Evolutionary conservation across 2,329 filamentous ascomycete genomes (phyloP), one percentile per base, ranked within the genome.

Genomic region (Epichloe sibirici): DNA sequence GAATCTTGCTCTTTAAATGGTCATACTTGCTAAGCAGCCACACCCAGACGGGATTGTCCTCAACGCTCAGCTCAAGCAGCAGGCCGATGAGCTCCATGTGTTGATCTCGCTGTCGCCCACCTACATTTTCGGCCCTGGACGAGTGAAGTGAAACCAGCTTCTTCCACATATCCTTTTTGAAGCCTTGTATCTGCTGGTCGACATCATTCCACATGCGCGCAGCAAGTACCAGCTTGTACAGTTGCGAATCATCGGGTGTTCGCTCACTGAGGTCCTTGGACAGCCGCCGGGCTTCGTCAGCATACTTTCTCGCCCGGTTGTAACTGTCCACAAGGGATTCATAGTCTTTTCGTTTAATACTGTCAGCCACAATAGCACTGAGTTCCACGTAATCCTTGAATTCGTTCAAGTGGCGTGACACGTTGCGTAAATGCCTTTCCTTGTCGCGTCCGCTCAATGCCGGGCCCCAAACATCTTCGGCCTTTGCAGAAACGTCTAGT

Each of bases 381-480:
- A 93, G 77, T 62, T 94, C 89, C 58, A 96, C 86, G 48, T 93
- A 82, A 37, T 86, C 85, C 55, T 83, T 85, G 65, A 93, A 87
- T 56, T 82, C 82, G 56, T 93, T 86, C 47, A 98, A 76, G 13
- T 85, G 83, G 8, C 78, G 77, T 23, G 90, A 76, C 8, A 96
- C 81, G 0, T 81, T 77, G 66, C 90, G 94, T 52, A 98, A 74
- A 56, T 85, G 85, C 63, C 90, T 87, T 63, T 97, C 93, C 63
- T 91, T 90, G 61, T 97, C 90, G 31, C 88, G 82, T 3, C 93
- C 93, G 48, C 90, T 89, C 39, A 98, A 70, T 1, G 93, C 91
- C 2, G 93, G 93, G 0, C 93, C 93, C 90, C 94, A 98, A 8
- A 98, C 87, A 62, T 98, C 93, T 67, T 97, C 90, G 0, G 91